Conservation (phyloP, 2,329 filamentous ascomycete species). For the Cyclaneusma minus region DNA sequence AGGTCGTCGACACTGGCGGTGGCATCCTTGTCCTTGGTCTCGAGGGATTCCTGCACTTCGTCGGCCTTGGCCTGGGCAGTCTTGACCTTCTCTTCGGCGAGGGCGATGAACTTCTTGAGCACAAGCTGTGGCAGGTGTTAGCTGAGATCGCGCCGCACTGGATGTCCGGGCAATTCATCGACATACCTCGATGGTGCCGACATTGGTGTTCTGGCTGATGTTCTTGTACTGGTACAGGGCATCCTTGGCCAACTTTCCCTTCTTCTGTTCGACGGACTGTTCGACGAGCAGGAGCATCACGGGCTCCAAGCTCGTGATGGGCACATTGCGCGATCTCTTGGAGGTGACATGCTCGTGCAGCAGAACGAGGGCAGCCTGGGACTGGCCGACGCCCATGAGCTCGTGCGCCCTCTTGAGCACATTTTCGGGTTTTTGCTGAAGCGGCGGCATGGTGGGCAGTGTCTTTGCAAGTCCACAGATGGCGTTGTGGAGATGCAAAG, state of each 20-base stretch:
- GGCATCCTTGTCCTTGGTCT: constrained; percentile 52
- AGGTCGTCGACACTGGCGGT: constrained; percentile 79
- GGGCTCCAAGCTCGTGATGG: constrained; percentile 89
- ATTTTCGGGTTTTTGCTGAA: constrained; percentile 97
- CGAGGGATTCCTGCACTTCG: constrained; percentile 77
- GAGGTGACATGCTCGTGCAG: constrained; percentile 99
- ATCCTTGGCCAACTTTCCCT: constrained; percentile 97
- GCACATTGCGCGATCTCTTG: constrained; percentile 93
- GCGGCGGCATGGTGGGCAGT: constrained; percentile 51
- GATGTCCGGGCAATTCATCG: constrained; percentile 1
- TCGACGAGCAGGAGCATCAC: constrained; percentile 98
- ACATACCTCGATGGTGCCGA: constrained; percentile 83
- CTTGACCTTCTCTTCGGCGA: constrained; percentile 91
- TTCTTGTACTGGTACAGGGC: constrained; percentile 99
- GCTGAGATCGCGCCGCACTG: constrained; percentile 2
- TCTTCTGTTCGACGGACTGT: constrained; percentile 90
- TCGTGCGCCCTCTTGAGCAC: constrained; percentile 96
- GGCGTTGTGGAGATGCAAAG: no score
- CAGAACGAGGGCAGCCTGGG: constrained; percentile 78
- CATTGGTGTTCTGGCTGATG: constrained; percentile 97
- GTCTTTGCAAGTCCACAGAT: no score
- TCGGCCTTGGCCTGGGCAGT: constrained; percentile 93
- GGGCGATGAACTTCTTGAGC: constrained; percentile 93
- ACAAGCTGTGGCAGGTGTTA: constrained; percentile 44
- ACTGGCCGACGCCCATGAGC: constrained; percentile 94